These are phyloP conservation scores for Clarireedia monteithiana DNA, from an alignment of 2,329 filamentous ascomycete genomes.

Conservation along the genomic window DNA sequence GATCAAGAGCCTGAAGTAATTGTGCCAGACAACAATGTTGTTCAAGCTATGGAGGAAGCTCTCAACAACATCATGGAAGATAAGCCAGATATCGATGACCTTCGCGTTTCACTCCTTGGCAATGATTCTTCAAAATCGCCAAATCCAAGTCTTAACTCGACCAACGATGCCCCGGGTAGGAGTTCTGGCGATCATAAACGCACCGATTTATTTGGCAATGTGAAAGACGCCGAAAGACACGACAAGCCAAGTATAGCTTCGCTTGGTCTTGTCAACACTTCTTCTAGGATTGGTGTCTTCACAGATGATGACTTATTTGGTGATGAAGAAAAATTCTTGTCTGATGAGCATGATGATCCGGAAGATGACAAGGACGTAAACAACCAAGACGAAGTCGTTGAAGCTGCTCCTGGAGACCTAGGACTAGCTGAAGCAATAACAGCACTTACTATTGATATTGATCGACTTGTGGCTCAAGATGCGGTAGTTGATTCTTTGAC, in stretches of 20 bases:
- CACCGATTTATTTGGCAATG: constrained; percentile 32
- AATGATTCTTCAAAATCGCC: constrained; percentile 35
- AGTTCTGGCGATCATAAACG: constrained; percentile 53
- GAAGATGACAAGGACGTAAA: constrained; percentile 48
- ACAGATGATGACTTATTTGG: constrained; percentile 87
- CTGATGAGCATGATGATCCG: constrained; percentile 76
- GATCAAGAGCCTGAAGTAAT: constrained; percentile 58
- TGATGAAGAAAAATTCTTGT: constrained; percentile 76
- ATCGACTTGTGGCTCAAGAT: constrained; percentile 80
- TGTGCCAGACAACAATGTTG: constrained; percentile 67
- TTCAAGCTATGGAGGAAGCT: constrained; percentile 88
- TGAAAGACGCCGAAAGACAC: constrained; percentile 43
- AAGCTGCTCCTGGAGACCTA: constrained; percentile 89
- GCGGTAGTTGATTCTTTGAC: constrained; percentile 86
- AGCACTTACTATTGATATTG: constrained; percentile 80
- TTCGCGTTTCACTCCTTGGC: constrained; percentile 60
- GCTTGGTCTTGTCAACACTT: constrained; percentile 79
- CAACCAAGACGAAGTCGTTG: constrained; percentile 76
- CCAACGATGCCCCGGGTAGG: constrained; percentile 53
- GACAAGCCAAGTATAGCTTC: constrained; percentile 76
- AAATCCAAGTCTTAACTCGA: constrained; percentile 41
- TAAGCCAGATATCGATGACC: constrained; percentile 57
- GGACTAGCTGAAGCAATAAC: constrained; percentile 90
- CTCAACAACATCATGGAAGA: constrained; percentile 89
- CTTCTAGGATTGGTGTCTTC: constrained; percentile 86